A percentile compares a stretch with the other conserved stretches of the same genome.
Evolutionary conservation across 495 filamentous ascomycete species (phyloP).

Genomic region (Podospora sp.): DNA sequence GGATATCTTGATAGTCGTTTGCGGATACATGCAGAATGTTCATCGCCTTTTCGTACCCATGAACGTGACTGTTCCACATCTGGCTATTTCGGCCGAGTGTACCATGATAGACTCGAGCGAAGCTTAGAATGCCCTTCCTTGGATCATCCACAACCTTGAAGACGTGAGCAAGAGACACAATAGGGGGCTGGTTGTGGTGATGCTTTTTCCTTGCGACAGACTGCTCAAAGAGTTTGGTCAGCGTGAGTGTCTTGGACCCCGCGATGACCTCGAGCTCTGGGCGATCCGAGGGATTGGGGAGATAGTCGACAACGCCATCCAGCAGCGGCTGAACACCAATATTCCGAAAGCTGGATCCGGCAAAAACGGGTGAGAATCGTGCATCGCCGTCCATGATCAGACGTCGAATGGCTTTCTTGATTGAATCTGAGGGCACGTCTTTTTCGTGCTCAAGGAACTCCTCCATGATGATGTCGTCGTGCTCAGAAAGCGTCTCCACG

Average conservation of each 20-base stretch:
- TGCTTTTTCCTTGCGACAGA: constrained; percentile 42
- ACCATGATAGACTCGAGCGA: constrained; percentile 90
- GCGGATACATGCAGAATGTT: constrained; percentile 91
- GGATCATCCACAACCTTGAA: constrained; percentile 97
- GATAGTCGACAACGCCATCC: constrained; percentile 81
- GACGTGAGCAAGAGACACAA: constrained; percentile 80
- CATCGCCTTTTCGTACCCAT: constrained; percentile 77
- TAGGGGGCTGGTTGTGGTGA: constrained; percentile 47
- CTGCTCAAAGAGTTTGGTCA: constrained; percentile 56
- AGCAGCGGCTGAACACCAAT: constrained; percentile 93
- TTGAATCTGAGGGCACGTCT: constrained; percentile 66
- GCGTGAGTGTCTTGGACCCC: constrained; percentile 54
- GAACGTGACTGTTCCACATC: constrained; percentile 87
- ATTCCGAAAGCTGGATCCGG: constrained; percentile 89
- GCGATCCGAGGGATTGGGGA: constrained; percentile 80
- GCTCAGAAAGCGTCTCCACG: constrained; percentile 80
- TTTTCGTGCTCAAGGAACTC: constrained; percentile 76
- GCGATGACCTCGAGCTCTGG: constrained; percentile 77
- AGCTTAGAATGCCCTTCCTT: constrained; percentile 84
- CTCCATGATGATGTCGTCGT: constrained; percentile 85
- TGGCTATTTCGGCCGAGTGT: constrained; percentile 68
- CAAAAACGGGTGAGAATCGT: constrained; percentile 82
- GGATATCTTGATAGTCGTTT: constrained; percentile 81
- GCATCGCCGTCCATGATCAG: constrained; percentile 64
- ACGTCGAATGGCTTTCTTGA: constrained; percentile 73